Evolutionary conservation across 257 asterid species (phyloP), one percentile per base, ranked within the genome.

Genomic region (Solanum appendiculatum): DNA sequence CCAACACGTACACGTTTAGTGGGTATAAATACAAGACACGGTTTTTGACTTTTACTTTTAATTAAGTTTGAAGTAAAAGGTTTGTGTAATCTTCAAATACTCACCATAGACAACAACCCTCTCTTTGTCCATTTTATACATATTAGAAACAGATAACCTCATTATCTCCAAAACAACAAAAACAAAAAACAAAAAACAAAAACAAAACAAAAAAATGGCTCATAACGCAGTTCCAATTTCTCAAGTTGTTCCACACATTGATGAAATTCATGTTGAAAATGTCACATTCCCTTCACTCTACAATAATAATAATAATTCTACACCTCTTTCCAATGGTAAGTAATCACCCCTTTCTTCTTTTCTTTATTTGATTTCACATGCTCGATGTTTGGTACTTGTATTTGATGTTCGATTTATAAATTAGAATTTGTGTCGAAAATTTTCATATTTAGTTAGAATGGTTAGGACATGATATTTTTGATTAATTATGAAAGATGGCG

Each of bases 201-300:
- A n/a, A 3, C 1, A 48, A 15, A 48, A 51, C 0, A 36, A 13
- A 48, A 51, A 51, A 18, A 87, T 89, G 91, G 75, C 84, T 84
- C 40, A 78, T 8, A 89, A 78, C 33, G 80, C 88, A 36, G 83
- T 78, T 78, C 74, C 56, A 18, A 81, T 85, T 73, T 66, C 89
- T 31, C 86, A 89, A 54, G 85, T 68, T 18, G 73, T 83, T 83
- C 86, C 88, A 21, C 33, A 86, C 56, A 89, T 87, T 81, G 87
- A 85, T 66, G 86, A 80, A 77, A 69, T 89, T 58, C 87, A 86
- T 33, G 87, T 27, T 27, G 75, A 87, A 73, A 78, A 58, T 27
- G 54, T 82, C 14, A n/a, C 82, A 20, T 84, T 77, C 4, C 31
- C 86, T 9, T 20, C 86, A 16, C 21, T 77, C 69, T 44, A 39